A percentile compares a stretch with the other conserved stretches of the same genome.
phyloP scores from a whole-genome alignment of 2,329 filamentous ascomycete species.

The Herpomyces periplanetae region DNA sequence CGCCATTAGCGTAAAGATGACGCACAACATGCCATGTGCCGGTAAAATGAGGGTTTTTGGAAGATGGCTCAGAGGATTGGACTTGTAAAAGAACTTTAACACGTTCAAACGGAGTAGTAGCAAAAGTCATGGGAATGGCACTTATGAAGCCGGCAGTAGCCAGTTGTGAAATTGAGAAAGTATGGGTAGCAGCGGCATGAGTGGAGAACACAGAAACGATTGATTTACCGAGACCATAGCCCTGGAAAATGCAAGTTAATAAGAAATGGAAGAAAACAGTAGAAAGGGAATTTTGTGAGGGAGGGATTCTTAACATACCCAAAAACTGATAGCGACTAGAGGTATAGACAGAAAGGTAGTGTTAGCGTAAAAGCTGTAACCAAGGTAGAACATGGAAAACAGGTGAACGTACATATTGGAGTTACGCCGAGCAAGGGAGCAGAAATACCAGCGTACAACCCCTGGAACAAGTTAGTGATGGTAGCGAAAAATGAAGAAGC shows the following conservation, averaged over 20 bases:
- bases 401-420: constrained; percentile 55
- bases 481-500: neutral
- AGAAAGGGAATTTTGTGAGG: neutral
- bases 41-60: constrained; percentile 67
- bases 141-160: constrained; percentile 86
- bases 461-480: constrained; percentile 9
- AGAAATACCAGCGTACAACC: constrained; percentile 81
- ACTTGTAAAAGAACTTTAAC: constrained; percentile 96
- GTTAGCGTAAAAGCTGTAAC: neutral
- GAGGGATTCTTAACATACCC: constrained; percentile 9
- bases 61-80: constrained; percentile 59
- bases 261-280: constrained; percentile 1
- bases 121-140: constrained; percentile 79
- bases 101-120: constrained; percentile 95
- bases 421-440: constrained; percentile 82
- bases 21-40: constrained; percentile 63
- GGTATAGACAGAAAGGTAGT: constrained; percentile 1
- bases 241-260: constrained; percentile 13
- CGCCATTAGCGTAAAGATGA: constrained; percentile 67
- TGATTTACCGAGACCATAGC: constrained; percentile 76
- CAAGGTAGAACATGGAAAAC: neutral
- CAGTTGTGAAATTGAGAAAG: constrained; percentile 49
- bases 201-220: constrained; percentile 29
- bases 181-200: constrained; percentile 20
- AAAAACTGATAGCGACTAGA: constrained; percentile 23